phyloP scores from a whole-genome alignment of 2,329 filamentous ascomycete genomes.

The Sporothrix sp. region DNA sequence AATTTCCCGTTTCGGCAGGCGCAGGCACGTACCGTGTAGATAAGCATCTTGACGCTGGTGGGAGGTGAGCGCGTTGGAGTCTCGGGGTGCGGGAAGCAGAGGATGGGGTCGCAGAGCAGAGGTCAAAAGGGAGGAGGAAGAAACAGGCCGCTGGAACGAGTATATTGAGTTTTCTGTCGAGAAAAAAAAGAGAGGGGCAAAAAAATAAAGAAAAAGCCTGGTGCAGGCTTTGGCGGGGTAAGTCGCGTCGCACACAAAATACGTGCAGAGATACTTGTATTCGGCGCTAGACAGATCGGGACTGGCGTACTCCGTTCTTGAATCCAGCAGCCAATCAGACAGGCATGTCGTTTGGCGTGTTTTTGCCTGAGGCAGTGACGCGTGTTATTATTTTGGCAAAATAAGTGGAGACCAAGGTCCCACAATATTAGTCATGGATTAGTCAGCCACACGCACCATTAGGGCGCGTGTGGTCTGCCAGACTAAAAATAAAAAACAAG shows the following conservation, averaged over 20 bases:
- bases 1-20: neutral
- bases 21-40: constrained; percentile 66
- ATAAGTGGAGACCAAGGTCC: too few relatives aligned
- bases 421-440: too few relatives aligned
- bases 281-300: neutral
- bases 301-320: neutral
- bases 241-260: neutral
- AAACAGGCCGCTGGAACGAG: constrained; percentile 1
- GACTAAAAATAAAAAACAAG: too few relatives aligned
- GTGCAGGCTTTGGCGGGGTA: constrained; percentile 8
- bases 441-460: too few relatives aligned
- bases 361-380: too few relatives aligned
- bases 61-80: neutral
- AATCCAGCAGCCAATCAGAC: neutral
- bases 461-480: too few relatives aligned
- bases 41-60: constrained; percentile 55
- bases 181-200: constrained; percentile 16
- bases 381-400: too few relatives aligned
- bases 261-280: neutral
- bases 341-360: too few relatives aligned
- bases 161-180: constrained; percentile 6
- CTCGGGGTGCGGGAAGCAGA: neutral
- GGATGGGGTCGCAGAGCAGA: neutral
- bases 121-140: constrained; percentile 13
- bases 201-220: constrained; percentile 7